Percentiles rank a stretch among this genome's conserved stretches.
phyloP scores from a whole-genome alignment of 1,139 yeast species.

The Kurtzmaniella natalensis region DNA sequence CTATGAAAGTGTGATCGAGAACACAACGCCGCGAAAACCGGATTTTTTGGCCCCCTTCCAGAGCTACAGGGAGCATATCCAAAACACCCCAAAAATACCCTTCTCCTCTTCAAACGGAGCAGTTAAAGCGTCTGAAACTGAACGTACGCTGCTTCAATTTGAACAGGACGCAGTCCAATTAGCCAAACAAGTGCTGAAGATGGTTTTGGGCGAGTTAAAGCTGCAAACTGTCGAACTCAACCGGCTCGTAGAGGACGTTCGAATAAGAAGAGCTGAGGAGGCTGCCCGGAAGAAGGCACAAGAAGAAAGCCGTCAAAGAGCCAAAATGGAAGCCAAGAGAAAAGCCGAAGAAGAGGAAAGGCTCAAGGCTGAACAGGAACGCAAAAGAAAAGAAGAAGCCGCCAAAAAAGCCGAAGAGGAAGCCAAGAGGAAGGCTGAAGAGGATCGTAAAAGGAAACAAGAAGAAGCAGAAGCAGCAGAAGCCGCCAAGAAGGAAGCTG shows the following conservation, averaged over 20 bases:
- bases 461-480: slow-evolving; percentile 8
- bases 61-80: too few relatives aligned
- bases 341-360: slow-evolving; percentile 7
- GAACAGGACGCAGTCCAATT: background rate
- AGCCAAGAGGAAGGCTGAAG: slow-evolving; percentile 11
- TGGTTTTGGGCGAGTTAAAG: slow-evolving; percentile 12
- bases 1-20: background rate
- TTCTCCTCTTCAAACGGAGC: too few relatives aligned
- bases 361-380: slow-evolving; percentile 6
- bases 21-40: background rate
- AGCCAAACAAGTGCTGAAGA: background rate
- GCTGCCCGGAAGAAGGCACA: slow-evolving; percentile 7
- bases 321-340: slow-evolving; percentile 13
- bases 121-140: too few relatives aligned
- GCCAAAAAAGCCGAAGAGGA: slow-evolving; percentile 8
- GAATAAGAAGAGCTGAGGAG: slow-evolving; percentile 10
- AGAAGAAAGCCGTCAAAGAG: slow-evolving; percentile 6
- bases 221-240: background rate
- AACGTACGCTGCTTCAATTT: too few relatives aligned
- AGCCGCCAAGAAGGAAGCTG: slow-evolving; percentile 9
- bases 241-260: slow-evolving; percentile 9
- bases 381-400: slow-evolving; percentile 7
- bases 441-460: slow-evolving; percentile 7
- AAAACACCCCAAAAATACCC: too few relatives aligned
- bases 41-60: background rate